Evolutionary conservation across 106 monocot genomes (phyloP).

Genomic region (Triglochin maritima): DNA sequence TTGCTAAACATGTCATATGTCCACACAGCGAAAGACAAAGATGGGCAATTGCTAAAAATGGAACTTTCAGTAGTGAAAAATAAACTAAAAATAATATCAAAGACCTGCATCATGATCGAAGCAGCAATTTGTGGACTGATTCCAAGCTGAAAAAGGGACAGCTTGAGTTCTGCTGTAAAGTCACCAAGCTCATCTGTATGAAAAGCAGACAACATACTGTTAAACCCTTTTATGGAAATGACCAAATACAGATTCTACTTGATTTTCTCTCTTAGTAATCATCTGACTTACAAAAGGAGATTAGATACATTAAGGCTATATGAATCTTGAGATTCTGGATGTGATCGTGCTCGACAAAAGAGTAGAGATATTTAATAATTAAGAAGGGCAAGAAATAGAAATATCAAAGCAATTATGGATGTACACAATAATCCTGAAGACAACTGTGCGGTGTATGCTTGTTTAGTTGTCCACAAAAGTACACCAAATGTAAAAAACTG

Average conservation of each 20-base stretch:
- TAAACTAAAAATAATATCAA: neutral
- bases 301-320: no score
- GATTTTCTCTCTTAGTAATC: neutral
- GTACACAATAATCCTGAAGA: no score
- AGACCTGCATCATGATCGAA: slow-evolving; percentile 94
- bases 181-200: slow-evolving; percentile 88
- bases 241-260: neutral
- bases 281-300: neutral
- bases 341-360: no score
- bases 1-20: neutral
- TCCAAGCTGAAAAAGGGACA: slow-evolving; percentile 95
- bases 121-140: slow-evolving; percentile 96
- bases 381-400: neutral
- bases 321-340: no score
- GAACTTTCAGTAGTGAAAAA: neutral
- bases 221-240: neutral
- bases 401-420: neutral
- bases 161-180: slow-evolving; percentile 76
- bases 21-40: neutral
- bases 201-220: neutral
- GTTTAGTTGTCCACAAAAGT: no score
- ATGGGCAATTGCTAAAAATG: neutral
- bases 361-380: no score
- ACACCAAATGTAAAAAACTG: no score
- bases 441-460: no score